A percentile compares a stretch with the other conserved stretches of the same genome.
These are phyloP conservation scores for Metarhizium guizhouense DNA, from an alignment of 2,329 filamentous ascomycete genomes.

Conservation along the genomic window DNA sequence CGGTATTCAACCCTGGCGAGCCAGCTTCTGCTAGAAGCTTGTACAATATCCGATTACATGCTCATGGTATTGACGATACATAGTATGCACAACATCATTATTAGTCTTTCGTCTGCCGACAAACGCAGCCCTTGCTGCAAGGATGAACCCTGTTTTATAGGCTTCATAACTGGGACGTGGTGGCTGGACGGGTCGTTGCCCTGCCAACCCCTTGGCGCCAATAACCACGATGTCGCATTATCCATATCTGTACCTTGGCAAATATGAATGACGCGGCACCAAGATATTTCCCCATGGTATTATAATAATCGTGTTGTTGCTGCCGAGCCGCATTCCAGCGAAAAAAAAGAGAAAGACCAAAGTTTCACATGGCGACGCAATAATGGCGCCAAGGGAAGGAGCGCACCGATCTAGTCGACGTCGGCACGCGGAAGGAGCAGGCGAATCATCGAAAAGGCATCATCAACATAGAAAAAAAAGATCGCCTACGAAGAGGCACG, in stretches of 20 bases:
- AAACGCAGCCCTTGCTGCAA: background rate
- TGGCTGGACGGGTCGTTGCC: constrained; percentile 1
- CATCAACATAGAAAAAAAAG: constrained; percentile 28
- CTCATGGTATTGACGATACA: background rate
- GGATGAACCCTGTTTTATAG: background rate
- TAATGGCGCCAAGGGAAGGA: constrained; percentile 7
- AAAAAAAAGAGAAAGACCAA: background rate
- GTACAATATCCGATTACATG: too few relatives aligned
- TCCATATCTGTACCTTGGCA: background rate
- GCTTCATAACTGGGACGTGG: background rate
- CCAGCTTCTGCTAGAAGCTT: too few relatives aligned
- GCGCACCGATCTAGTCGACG: constrained; percentile 17
- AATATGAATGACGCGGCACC: background rate
- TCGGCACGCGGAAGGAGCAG: constrained; percentile 17
- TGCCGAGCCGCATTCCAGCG: constrained; percentile 10
- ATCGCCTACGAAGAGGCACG: constrained; percentile 22
- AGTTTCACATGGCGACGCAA: background rate
- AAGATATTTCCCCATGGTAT: background rate
- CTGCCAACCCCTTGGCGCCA: constrained; percentile 3
- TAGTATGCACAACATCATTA: background rate
- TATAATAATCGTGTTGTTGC: background rate
- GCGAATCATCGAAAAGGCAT: constrained; percentile 13
- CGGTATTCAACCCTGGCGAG: too few relatives aligned
- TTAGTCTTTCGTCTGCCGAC: background rate
- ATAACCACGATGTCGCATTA: background rate